Percentiles rank a stretch among this genome's conserved stretches.
Conservation (phyloP, 106 monocot species). For the Allium fistulosum region DNA sequence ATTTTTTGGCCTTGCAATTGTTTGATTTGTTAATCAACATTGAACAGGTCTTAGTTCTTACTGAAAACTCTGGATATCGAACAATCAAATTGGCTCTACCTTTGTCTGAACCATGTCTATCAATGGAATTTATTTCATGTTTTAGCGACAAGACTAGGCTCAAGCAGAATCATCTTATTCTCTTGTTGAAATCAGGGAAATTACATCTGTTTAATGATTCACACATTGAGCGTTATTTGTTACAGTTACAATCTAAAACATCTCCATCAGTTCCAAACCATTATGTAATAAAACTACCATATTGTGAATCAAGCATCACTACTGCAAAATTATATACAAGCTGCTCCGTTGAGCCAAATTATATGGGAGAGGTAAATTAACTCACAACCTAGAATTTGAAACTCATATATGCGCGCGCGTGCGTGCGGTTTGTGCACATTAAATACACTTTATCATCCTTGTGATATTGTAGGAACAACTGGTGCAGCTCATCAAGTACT, state of each 20-base stretch:
- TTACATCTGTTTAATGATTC: slow-evolving; percentile 62
- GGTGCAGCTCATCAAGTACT: slow-evolving; percentile 30
- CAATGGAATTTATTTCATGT: slow-evolving; percentile 53
- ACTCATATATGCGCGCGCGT: too few species aligned
- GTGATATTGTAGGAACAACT: slow-evolving; percentile 33
- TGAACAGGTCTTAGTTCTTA: slow-evolving; percentile 57
- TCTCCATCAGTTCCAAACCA: slow-evolving; percentile 42
- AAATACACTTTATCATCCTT: background rate
- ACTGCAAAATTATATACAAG: slow-evolving; percentile 38
- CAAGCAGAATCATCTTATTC: slow-evolving; percentile 49
- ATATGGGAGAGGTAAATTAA: slow-evolving; percentile 37
- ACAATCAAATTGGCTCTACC: slow-evolving; percentile 69
- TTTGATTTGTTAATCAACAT: too few species aligned
- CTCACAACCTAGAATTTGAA: too few species aligned
- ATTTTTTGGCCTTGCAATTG: too few species aligned
- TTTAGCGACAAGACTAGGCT: slow-evolving; percentile 36
- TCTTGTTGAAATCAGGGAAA: slow-evolving; percentile 65
- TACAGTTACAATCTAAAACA: slow-evolving; percentile 50
- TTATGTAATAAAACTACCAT: slow-evolving; percentile 42
- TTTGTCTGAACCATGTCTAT: slow-evolving; percentile 66
- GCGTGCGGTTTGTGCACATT: too few species aligned
- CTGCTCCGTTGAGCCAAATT: slow-evolving; percentile 11
- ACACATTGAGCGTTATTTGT: slow-evolving; percentile 64
- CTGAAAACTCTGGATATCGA: slow-evolving; percentile 67
- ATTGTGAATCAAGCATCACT: slow-evolving; percentile 44